Conservation (phyloP, 2,329 filamentous ascomycete species). For the Penicillium sp. region DNA sequence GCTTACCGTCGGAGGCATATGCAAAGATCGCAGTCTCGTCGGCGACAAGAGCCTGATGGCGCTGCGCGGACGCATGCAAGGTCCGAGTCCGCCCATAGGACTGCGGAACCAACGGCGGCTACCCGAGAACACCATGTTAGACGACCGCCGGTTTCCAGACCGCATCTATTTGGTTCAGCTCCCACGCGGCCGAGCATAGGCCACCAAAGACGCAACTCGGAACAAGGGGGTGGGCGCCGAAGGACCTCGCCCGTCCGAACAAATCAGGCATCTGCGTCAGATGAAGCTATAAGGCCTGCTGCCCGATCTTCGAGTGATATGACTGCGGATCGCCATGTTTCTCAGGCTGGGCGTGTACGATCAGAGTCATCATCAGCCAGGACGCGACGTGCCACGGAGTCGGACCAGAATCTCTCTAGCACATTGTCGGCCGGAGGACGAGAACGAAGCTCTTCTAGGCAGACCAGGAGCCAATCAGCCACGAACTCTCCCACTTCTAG, state of each 20-base stretch:
- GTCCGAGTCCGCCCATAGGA: slow-evolving; percentile 32
- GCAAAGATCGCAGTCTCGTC: slow-evolving; percentile 39
- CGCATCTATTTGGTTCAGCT: slow-evolving; percentile 35
- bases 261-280: slow-evolving; percentile 35
- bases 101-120: slow-evolving; percentile 15
- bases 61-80: slow-evolving; percentile 28
- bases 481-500: slow-evolving; percentile 25
- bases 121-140: slow-evolving; percentile 21
- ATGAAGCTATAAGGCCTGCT: slow-evolving; percentile 33
- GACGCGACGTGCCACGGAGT: slow-evolving; percentile 34
- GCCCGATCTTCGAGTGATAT: slow-evolving; percentile 39
- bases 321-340: slow-evolving; percentile 30
- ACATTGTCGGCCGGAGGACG: slow-evolving; percentile 23
- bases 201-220: slow-evolving; percentile 39
- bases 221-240: slow-evolving; percentile 32
- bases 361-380: slow-evolving; percentile 26
- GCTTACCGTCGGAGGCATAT: slow-evolving; percentile 74
- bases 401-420: slow-evolving; percentile 30
- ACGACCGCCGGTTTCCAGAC: slow-evolving; percentile 31
- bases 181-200: slow-evolving; percentile 20
- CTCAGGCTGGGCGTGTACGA: slow-evolving; percentile 25
- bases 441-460: slow-evolving; percentile 23
- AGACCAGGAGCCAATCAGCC: slow-evolving; percentile 22
- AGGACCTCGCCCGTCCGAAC: slow-evolving; percentile 35
- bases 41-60: slow-evolving; percentile 36